Base-by-base conservation (phyloP, 129 eudicot genomes). In the Chrysanthemum seticuspe region DNA sequence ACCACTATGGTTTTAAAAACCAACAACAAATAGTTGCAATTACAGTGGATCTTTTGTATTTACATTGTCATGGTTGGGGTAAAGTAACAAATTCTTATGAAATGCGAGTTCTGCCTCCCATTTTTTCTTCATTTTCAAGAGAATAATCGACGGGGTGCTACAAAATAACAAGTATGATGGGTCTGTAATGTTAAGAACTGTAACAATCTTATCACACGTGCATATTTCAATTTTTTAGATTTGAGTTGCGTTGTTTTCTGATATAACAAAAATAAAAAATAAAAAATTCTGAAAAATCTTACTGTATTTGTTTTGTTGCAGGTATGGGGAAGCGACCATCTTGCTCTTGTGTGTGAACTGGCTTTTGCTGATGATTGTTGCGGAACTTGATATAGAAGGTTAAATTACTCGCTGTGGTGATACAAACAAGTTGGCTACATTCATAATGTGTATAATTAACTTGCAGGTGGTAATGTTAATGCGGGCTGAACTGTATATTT, bases 241-340 rank as follows among this genome's bases (percentile, higher is more conserved):
- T 40, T 40, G 45, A 40, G 47, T 40, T 40, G 47, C 7, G 10
- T 7, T 40, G 47, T 40, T 40, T 40, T 40, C 10, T 40, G 47
- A 40, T 40, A 40, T 40, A 7, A 40, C 47, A 40, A 40, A 40
- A 40, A 0, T 3, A 7, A 8, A 40, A 0, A 40, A 40, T 40
- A 7, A 8, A 7, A 40, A 0, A 40, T 1, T 6, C 47, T 7
- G 0, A 40, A 40, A 40, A 40, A 40, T 2, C 48, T 13, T 62
- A 31, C n/a, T 73, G 31, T 13, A 16, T 40, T 13, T 59, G 16
- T 49, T 1, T 50, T 64, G 23, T 77, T 77, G 86, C 89, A 92
- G 98, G 67, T 74, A 47, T 89, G 89, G 96, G 98, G 96, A 53
- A 92, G 98, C 29, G 98, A 92, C 76, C 98, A 92, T 87, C 87